Conservation (phyloP, 176 grass and related monocot species). For the Sorghum bicolor region Sorghum_bicolor_NCBIv3 NC_012870.2:55566001-55566500, state of each 20-base stretch:
- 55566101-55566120: background rate
- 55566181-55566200: conserved; percentile 87
- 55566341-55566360: background rate
- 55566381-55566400: background rate
- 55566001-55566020: conserved; percentile 87
- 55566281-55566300: conserved; percentile 77
- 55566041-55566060: conserved; percentile 94
- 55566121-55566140: background rate
- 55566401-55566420: background rate
- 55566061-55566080: background rate
- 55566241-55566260: conserved; percentile 73
- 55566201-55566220: conserved; percentile 86
- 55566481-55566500: background rate
- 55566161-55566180: conserved; percentile 94
- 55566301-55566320: conserved; percentile 54
- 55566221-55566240: conserved; percentile 89
- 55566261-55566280: conserved; percentile 73
- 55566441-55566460: background rate
- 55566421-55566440: background rate
- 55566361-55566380: background rate
- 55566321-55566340: background rate
- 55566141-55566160: conserved; percentile 2
- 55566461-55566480: background rate
- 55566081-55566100: background rate
- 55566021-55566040: conserved; percentile 86